A percentile compares a stretch with the other conserved stretches of the same genome.
phyloP scores from a whole-genome alignment of 305 asterid genomes.

The Ilex paraguariensis region DNA sequence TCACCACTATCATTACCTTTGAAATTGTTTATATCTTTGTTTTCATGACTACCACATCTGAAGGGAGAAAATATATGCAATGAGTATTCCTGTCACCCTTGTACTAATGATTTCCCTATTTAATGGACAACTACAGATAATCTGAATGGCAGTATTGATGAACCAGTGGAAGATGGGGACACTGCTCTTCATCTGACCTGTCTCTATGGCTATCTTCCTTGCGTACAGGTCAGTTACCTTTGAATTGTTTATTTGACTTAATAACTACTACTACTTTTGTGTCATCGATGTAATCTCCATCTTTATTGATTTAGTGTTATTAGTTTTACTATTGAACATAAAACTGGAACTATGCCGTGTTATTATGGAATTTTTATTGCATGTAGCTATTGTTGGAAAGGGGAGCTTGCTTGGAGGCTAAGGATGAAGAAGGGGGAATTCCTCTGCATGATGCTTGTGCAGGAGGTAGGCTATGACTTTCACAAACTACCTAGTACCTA shows the following conservation, averaged over 20 bases:
- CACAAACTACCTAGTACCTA: background rate
- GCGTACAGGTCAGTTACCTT: slow-evolving; percentile 58
- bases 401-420: slow-evolving; percentile 78
- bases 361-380: background rate
- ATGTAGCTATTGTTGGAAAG: slow-evolving; percentile 76
- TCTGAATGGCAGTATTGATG: slow-evolving; percentile 66
- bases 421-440: slow-evolving; percentile 90
- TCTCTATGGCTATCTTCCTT: slow-evolving; percentile 74
- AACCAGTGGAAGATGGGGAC: slow-evolving; percentile 93
- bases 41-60: no score
- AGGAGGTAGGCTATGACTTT: slow-evolving; percentile 51
- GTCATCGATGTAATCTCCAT: no score
- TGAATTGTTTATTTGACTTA: background rate
- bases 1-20: no score
- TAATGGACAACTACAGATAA: slow-evolving; percentile 39
- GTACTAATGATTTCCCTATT: slow-evolving; percentile 15
- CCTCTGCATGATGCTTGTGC: slow-evolving; percentile 99
- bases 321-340: no score
- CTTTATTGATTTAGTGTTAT: no score
- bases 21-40: no score
- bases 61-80: no score
- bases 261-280: no score
- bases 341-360: background rate
- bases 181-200: slow-evolving; percentile 90
- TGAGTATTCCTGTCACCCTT: slow-evolving; percentile 4